Evolutionary conservation across 2,329 filamentous ascomycete genomes (phyloP).

Genomic region (Botrytis tulipae): DNA sequence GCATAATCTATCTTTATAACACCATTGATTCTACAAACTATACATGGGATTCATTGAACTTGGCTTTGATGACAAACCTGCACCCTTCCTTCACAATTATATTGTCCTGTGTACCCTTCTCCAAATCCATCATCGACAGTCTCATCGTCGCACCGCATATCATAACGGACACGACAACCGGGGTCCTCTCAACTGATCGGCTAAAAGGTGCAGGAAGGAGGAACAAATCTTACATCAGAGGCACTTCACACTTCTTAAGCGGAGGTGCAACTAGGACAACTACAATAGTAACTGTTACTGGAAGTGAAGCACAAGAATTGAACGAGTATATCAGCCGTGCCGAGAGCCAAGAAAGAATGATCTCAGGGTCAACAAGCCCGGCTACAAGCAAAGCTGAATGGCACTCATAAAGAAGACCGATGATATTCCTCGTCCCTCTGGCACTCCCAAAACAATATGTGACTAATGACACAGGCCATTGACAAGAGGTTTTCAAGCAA

Average conservation of each 20-base stretch:
- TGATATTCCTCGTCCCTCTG: no score
- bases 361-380: background rate
- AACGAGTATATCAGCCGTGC: background rate
- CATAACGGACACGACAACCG: background rate
- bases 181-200: background rate
- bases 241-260: background rate
- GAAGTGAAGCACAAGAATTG: background rate
- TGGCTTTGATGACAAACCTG: background rate
- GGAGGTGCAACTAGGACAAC: background rate
- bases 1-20: constrained; percentile 1
- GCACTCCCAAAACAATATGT: background rate
- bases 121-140: constrained; percentile 18
- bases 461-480: background rate
- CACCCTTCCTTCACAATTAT: constrained; percentile 14
- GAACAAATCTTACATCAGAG: background rate
- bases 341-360: background rate
- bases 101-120: constrained; percentile 20
- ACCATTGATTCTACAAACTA: background rate
- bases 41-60: constrained; percentile 14
- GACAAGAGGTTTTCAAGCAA: no score
- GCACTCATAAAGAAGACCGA: background rate
- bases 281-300: background rate
- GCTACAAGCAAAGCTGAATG: background rate
- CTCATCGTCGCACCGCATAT: background rate
- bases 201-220: background rate